Conservation (phyloP, 1,284 basidiomycete genomes). For the Ceratobasidium sp. region DNA sequence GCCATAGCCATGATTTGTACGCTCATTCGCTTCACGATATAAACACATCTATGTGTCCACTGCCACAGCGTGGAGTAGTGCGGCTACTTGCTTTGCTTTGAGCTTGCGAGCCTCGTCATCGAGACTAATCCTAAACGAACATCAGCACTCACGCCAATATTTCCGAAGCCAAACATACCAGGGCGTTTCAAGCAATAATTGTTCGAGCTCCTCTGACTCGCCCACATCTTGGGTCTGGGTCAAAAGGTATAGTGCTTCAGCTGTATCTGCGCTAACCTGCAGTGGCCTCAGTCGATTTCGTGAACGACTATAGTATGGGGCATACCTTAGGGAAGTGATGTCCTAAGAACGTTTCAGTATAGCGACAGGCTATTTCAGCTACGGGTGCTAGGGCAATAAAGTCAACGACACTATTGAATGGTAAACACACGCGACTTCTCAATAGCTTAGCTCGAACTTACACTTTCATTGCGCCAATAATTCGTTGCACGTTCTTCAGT, state of each 20-base stretch:
- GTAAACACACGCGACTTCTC: slow-evolving; percentile 47
- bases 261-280: slow-evolving; percentile 82
- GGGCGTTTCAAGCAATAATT: slow-evolving; percentile 83
- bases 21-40: neutral
- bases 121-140: slow-evolving; percentile 21
- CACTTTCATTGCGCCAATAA: slow-evolving; percentile 86
- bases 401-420: slow-evolving; percentile 68
- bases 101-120: slow-evolving; percentile 12
- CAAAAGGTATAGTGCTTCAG: slow-evolving; percentile 83
- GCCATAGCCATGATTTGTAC: neutral
- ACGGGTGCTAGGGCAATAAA: slow-evolving; percentile 69
- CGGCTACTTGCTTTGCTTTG: slow-evolving; percentile 10
- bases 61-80: neutral
- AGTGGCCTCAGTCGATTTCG: slow-evolving; percentile 13
- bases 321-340: slow-evolving; percentile 85
- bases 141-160: neutral
- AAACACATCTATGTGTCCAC: neutral
- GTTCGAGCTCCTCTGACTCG: slow-evolving; percentile 79
- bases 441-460: slow-evolving; percentile 59
- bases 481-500: slow-evolving; percentile 83
- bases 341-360: slow-evolving; percentile 72
- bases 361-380: slow-evolving; percentile 64
- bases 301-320: slow-evolving; percentile 48
- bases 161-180: slow-evolving; percentile 70
- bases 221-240: slow-evolving; percentile 77